Conservation (phyloP, 192 early-diverging fungal genomes). For the Umbelopsis ramanniana region DNA sequence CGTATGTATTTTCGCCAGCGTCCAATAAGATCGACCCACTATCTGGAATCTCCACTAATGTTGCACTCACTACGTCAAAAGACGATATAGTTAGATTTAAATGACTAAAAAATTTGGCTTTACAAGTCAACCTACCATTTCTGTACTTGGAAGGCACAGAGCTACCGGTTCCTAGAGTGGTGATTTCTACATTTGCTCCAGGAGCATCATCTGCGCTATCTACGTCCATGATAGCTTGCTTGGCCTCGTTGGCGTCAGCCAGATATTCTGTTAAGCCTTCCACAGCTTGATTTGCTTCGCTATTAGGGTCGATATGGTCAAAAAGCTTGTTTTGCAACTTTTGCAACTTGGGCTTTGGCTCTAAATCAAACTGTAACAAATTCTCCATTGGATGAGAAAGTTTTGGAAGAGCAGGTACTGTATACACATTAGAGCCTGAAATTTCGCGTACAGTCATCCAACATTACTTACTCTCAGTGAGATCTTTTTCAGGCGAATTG, state of each 20-base stretch:
- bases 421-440: neutral
- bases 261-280: conserved; percentile 44
- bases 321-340: conserved; percentile 33
- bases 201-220: conserved; percentile 29
- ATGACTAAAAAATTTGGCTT: neutral
- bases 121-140: conserved; percentile 65
- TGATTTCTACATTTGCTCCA: conserved; percentile 48
- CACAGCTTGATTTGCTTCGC: conserved; percentile 23
- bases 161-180: conserved; percentile 91
- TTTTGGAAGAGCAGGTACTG: neutral
- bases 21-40: conserved; percentile 81
- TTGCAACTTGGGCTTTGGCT: conserved; percentile 65
- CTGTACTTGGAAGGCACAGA: conserved; percentile 88
- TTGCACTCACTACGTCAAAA: conserved; percentile 71
- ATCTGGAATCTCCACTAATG: conserved; percentile 67
- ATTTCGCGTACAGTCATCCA: neutral
- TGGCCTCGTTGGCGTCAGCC: conserved; percentile 33
- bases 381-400: conserved; percentile 20
- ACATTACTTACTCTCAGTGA: conserved; percentile 29
- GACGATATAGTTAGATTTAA: neutral
- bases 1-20: conserved; percentile 88
- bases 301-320: conserved; percentile 23
- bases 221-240: conserved; percentile 37
- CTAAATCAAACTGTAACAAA: conserved; percentile 63
- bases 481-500: conserved; percentile 42